Evolutionary conservation across 2,329 filamentous ascomycete species (phyloP).

Genomic region (Torrubiella hemipterigena): DNA sequence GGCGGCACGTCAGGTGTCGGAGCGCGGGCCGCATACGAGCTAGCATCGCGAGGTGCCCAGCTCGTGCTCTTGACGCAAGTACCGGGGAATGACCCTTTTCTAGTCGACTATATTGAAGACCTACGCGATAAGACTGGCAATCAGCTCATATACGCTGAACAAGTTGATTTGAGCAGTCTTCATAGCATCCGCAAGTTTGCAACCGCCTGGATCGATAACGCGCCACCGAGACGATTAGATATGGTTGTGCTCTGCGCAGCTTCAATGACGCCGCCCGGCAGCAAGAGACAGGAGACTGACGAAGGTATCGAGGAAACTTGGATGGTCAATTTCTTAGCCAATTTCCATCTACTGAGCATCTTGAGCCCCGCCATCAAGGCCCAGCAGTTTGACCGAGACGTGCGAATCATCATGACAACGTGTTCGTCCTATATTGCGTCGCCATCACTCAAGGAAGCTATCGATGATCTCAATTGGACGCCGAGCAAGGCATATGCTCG

Average conservation of each 20-base stretch:
- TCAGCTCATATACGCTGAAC: constrained; percentile 85
- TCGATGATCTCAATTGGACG: constrained; percentile 39
- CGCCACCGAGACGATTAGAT: constrained; percentile 77
- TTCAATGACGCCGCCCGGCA: constrained; percentile 58
- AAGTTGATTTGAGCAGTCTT: constrained; percentile 81
- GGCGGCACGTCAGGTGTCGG: constrained; percentile 92
- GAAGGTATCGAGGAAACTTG: constrained; percentile 84
- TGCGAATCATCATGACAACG: constrained; percentile 74
- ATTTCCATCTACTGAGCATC: constrained; percentile 89
- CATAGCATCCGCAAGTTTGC: constrained; percentile 87
- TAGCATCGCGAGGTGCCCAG: constrained; percentile 78
- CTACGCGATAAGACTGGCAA: constrained; percentile 67
- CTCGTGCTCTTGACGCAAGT: constrained; percentile 80
- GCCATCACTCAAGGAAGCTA: constrained; percentile 46
- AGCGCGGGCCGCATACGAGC: constrained; percentile 57
- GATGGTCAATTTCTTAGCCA: constrained; percentile 91
- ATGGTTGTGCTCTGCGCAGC: constrained; percentile 84
- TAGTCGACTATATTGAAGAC: constrained; percentile 87
- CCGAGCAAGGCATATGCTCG: constrained; percentile 48
- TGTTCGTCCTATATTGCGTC: constrained; percentile 82
- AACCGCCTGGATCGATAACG: constrained; percentile 96
- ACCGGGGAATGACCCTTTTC: constrained; percentile 70
- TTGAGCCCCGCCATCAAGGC: constrained; percentile 80
- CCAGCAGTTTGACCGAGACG: constrained; percentile 88
- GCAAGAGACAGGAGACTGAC: constrained; percentile 45